Evolutionary conservation across 2,329 filamentous ascomycete species (phyloP).

Genomic region (Fusarium nodosum): DNA sequence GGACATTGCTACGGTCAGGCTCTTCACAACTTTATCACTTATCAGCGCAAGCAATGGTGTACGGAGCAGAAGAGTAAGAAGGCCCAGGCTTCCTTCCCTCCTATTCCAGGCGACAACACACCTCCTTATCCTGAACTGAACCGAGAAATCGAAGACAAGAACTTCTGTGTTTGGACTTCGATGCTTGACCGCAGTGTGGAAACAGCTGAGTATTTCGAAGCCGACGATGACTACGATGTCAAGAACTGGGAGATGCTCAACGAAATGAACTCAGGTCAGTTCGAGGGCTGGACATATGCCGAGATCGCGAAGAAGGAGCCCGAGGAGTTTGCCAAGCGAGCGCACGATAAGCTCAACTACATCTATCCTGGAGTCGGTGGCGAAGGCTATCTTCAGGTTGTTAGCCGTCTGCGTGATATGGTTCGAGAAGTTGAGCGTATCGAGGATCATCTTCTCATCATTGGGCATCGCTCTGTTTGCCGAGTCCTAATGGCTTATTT

Average conservation of each 20-base stretch:
- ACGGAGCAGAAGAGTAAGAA: constrained; percentile 84
- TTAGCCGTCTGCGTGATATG: constrained; percentile 93
- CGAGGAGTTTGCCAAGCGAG: constrained; percentile 84
- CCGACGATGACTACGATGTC: constrained; percentile 92
- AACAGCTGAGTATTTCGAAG: constrained; percentile 89
- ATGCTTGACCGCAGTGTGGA: constrained; percentile 94
- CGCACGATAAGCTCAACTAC: constrained; percentile 91
- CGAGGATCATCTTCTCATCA: constrained; percentile 92
- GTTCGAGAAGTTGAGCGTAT: constrained; percentile 98
- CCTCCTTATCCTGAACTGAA: constrained; percentile 92
- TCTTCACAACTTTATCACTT: constrained; percentile 85
- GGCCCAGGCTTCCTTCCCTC: constrained; percentile 85
- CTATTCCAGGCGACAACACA: constrained; percentile 89
- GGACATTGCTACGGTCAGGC: constrained; percentile 84
- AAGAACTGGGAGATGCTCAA: constrained; percentile 99
- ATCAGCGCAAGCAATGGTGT: constrained; percentile 85
- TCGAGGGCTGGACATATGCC: constrained; percentile 95
- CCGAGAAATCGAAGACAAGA: constrained; percentile 79
- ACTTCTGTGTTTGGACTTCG: constrained; percentile 98
- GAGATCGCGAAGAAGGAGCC: constrained; percentile 85
- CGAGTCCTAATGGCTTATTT: constrained; percentile 97
- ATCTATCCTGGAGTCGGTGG: constrained; percentile 96
- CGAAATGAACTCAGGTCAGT: constrained; percentile 91
- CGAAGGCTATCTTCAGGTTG: constrained; percentile 96
- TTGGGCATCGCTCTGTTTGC: constrained; percentile 92